phyloP scores from a whole-genome alignment of 176 grass and related monocot genomes.

The Zizania latifolia region DNA sequence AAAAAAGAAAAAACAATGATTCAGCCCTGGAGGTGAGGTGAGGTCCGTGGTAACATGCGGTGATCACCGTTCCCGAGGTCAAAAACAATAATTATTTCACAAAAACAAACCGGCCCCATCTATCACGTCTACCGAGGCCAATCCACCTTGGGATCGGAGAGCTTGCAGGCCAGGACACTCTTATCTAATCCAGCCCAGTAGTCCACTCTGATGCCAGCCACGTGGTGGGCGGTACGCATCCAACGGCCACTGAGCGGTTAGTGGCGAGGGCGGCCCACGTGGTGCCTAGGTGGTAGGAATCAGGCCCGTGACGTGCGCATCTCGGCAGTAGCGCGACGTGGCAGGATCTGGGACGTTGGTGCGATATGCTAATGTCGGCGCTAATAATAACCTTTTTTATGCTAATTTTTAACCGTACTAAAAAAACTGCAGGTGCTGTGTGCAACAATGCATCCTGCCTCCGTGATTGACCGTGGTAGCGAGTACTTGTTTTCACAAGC shows the following conservation, averaged over 20 bases:
- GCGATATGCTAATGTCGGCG: background rate
- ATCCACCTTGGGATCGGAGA: slow-evolving; percentile 67
- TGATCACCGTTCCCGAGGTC: background rate
- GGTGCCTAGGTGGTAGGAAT: slow-evolving; percentile 20
- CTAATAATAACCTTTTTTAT: background rate
- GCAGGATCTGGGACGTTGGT: background rate
- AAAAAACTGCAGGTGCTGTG: background rate
- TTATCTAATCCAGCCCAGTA: background rate
- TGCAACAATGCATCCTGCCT: background rate
- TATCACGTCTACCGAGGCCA: slow-evolving; percentile 22
- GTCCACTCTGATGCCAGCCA: background rate
- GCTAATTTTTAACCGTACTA: background rate
- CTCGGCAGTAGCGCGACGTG: slow-evolving; percentile 5
- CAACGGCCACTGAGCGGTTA: slow-evolving; percentile 7
- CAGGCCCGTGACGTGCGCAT: slow-evolving; percentile 13
- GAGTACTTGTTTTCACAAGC: background rate
- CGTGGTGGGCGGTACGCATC: background rate
- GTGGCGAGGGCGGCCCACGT: slow-evolving; percentile 10
- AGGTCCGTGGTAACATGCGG: background rate
- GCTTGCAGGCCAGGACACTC: background rate
- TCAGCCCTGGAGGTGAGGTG: background rate
- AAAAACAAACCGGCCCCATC: slow-evolving; percentile 2
- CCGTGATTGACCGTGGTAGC: background rate
- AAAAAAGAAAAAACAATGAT: no score
- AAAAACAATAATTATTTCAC: background rate